Percentiles rank a stretch among this genome's conserved stretches.
Evolutionary conservation across 495 filamentous ascomycete genomes (phyloP).

Genomic region (Podospora pseudocomata): DNA sequence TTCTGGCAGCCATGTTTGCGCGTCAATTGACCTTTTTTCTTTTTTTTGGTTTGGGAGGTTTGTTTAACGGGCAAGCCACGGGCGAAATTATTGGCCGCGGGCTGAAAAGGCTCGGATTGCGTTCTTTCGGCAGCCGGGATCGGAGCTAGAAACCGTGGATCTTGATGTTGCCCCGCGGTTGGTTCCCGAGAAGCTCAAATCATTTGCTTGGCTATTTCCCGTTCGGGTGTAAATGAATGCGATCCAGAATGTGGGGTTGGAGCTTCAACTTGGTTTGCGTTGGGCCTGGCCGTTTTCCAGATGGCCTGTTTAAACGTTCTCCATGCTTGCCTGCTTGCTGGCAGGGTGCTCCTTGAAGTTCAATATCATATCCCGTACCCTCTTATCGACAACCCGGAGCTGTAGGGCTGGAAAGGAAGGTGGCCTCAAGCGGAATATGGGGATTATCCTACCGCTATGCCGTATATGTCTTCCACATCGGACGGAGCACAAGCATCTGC

Average conservation of each 20-base stretch:
- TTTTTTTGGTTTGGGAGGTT: background rate
- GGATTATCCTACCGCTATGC: background rate
- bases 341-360: background rate
- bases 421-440: background rate
- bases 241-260: background rate
- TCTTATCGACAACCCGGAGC: background rate
- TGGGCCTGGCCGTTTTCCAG: background rate
- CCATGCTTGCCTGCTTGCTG: background rate
- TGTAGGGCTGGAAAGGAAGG: background rate
- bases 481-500: background rate
- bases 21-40: constrained; percentile 29
- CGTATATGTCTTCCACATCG: background rate
- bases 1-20: constrained; percentile 51
- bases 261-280: background rate
- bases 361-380: background rate
- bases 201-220: background rate
- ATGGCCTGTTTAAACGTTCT: background rate
- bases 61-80: constrained; percentile 1
- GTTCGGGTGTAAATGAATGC: constrained; percentile 4
- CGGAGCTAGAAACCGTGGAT: constrained; percentile 4
- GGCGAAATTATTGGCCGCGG: background rate
- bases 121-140: constrained; percentile 8
- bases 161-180: background rate
- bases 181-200: constrained; percentile 1
- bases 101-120: constrained; percentile 8